These are phyloP conservation scores for Pestalotiopsis sp. DNA, from an alignment of 2,329 filamentous ascomycete species.

Conservation along the genomic window DNA sequence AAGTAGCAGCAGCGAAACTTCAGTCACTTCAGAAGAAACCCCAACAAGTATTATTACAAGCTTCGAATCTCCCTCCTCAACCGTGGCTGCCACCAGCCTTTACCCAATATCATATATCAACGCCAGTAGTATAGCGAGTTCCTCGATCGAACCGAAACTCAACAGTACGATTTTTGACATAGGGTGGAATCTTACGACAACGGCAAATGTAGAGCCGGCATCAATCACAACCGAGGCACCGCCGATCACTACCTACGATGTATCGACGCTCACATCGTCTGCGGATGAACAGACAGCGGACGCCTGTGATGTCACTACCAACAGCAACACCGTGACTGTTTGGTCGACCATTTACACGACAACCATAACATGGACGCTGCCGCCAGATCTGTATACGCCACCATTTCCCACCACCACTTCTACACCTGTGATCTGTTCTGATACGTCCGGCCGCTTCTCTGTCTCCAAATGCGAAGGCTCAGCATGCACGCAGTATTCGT, in stretches of 20 bases:
- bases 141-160: neutral
- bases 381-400: constrained; percentile 46
- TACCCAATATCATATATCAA: neutral
- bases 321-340: constrained; percentile 36
- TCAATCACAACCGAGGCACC: constrained; percentile 14
- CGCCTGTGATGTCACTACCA: constrained; percentile 22
- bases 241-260: constrained; percentile 4
- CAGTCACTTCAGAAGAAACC: neutral
- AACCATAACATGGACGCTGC: constrained; percentile 49
- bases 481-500: constrained; percentile 31
- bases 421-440: constrained; percentile 39
- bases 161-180: neutral
- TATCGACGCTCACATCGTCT: neutral
- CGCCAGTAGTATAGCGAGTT: neutral
- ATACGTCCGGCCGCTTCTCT: constrained; percentile 26
- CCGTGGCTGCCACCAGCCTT: too few species aligned
- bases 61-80: neutral
- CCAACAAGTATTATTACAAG: neutral
- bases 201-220: neutral
- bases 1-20: neutral
- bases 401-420: constrained; percentile 40
- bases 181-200: neutral
- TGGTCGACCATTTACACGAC: constrained; percentile 49
- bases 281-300: constrained; percentile 12
- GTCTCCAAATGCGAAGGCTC: constrained; percentile 30